A percentile compares a stretch with the other conserved stretches of the same genome.
These are phyloP conservation scores for Arachis hypogaea DNA, from an alignment of 306 rosid genomes.

Conservation along the genomic window DNA sequence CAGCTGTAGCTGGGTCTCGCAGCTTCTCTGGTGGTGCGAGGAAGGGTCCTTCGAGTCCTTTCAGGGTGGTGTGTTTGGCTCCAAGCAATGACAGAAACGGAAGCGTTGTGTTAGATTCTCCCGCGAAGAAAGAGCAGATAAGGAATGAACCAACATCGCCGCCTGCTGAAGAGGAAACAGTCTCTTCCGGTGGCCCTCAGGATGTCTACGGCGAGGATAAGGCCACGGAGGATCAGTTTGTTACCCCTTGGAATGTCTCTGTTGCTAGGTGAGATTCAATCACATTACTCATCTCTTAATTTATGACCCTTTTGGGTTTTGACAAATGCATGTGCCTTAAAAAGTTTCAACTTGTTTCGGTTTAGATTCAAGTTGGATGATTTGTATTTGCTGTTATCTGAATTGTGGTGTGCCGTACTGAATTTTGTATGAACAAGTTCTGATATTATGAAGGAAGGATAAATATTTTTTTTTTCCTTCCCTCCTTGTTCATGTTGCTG, in stretches of 20 bases:
- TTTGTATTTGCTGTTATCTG: background rate
- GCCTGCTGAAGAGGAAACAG: slow-evolving; percentile 49
- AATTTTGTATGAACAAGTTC: slow-evolving; percentile 19
- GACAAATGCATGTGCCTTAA: slow-evolving; percentile 1
- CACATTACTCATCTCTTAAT: slow-evolving; percentile 18
- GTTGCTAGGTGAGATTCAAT: slow-evolving; percentile 73
- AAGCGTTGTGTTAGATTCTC: slow-evolving; percentile 63
- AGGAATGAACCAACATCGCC: slow-evolving; percentile 41
- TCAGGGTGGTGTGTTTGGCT: slow-evolving; percentile 65
- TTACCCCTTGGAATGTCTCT: slow-evolving; percentile 91
- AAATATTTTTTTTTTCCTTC: background rate
- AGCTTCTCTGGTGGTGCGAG: slow-evolving; percentile 45
- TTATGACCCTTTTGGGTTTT: background rate
- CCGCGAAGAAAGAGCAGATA: slow-evolving; percentile 52
- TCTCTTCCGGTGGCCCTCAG: slow-evolving; percentile 65
- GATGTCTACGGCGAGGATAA: slow-evolving; percentile 83
- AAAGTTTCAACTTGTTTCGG: background rate
- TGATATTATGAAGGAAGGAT: background rate
- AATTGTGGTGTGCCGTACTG: slow-evolving; percentile 3
- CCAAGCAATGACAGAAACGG: slow-evolving; percentile 64
- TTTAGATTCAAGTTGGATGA: slow-evolving; percentile 27
- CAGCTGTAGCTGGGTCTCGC: slow-evolving; percentile 56
- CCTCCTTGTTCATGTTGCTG: background rate
- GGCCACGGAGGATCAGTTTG: slow-evolving; percentile 82
- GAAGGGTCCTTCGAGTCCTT: slow-evolving; percentile 40